phyloP scores from a whole-genome alignment of 75 land plant genomes.

The Pinus albicaulis region DNA sequence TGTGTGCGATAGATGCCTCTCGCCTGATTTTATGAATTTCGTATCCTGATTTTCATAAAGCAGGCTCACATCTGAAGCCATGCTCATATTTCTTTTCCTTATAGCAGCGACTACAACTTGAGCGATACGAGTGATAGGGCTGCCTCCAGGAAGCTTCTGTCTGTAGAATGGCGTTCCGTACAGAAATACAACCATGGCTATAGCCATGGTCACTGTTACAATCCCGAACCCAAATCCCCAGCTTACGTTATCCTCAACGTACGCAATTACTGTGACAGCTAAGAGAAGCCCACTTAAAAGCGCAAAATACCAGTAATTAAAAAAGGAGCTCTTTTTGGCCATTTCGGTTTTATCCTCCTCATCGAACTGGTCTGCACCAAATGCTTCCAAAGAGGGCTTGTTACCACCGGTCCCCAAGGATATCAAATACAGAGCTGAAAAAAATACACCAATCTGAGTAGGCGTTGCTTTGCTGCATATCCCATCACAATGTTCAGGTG shows the following conservation, averaged over 20 bases:
- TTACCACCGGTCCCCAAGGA: slow-evolving; percentile 43
- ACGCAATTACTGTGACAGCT: slow-evolving; percentile 12
- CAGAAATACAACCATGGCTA: slow-evolving; percentile 28
- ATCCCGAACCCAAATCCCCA: slow-evolving; percentile 9
- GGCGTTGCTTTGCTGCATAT: slow-evolving; percentile 22
- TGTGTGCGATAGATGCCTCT: neutral
- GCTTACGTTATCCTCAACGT: too few species aligned
- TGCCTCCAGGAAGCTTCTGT: too few species aligned
- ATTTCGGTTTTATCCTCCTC: too few species aligned
- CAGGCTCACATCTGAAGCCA: neutral
- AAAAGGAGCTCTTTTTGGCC: neutral
- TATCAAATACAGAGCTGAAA: slow-evolving; percentile 50
- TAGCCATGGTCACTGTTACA: slow-evolving; percentile 15
- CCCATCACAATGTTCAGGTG: slow-evolving; percentile 9
- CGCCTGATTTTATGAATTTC: neutral
- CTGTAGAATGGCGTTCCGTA: neutral
- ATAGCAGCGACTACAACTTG: too few species aligned
- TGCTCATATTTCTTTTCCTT: too few species aligned
- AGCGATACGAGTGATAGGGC: too few species aligned
- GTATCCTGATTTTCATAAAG: slow-evolving; percentile 27
- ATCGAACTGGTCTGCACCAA: too few species aligned
- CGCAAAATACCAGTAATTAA: slow-evolving; percentile 34
- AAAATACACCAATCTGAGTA: too few species aligned
- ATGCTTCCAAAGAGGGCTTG: too few species aligned
- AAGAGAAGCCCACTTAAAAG: slow-evolving; percentile 19